Evolutionary conservation across 192 early-diverging fungal species (phyloP).

Genomic region (Dissophora ornata): DNA sequence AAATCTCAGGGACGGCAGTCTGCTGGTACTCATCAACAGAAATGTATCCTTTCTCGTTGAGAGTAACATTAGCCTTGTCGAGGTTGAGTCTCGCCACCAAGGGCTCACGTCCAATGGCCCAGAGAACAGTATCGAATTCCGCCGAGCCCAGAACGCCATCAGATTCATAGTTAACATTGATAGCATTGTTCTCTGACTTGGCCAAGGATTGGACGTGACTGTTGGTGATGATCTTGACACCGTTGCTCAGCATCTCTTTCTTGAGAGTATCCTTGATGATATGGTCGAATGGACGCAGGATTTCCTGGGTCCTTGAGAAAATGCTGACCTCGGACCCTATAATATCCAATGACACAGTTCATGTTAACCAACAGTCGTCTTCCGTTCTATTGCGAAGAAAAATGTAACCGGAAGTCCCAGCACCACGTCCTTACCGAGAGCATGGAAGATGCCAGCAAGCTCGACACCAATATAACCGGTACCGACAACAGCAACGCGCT

Average conservation of each 20-base stretch:
- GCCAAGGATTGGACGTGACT: slow-evolving; percentile 71
- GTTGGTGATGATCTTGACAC: slow-evolving; percentile 83
- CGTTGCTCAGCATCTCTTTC: slow-evolving; percentile 78
- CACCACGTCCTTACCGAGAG: slow-evolving; percentile 68
- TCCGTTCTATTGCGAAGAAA: neutral
- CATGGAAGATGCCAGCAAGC: slow-evolving; percentile 91
- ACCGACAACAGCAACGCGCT: slow-evolving; percentile 89
- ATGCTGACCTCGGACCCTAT: slow-evolving; percentile 80
- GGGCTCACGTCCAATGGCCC: slow-evolving; percentile 91
- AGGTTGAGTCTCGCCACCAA: slow-evolving; percentile 80
- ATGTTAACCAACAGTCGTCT: too few relatives aligned
- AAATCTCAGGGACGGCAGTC: slow-evolving; percentile 75
- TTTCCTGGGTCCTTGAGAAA: slow-evolving; percentile 85
- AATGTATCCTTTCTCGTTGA: slow-evolving; percentile 79
- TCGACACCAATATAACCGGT: slow-evolving; percentile 98
- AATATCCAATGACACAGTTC: too few relatives aligned
- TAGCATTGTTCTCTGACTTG: slow-evolving; percentile 60
- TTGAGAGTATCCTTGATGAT: slow-evolving; percentile 84
- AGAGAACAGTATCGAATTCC: slow-evolving; percentile 88
- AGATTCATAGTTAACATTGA: slow-evolving; percentile 62
- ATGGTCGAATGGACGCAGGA: slow-evolving; percentile 88
- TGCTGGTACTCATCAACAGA: slow-evolving; percentile 89
- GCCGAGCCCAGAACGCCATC: slow-evolving; percentile 56
- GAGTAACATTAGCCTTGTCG: slow-evolving; percentile 67
- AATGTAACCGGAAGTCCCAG: neutral